Base-by-base conservation (phyloP, 441 rosid genomes). In the Croton setiger region DNA sequence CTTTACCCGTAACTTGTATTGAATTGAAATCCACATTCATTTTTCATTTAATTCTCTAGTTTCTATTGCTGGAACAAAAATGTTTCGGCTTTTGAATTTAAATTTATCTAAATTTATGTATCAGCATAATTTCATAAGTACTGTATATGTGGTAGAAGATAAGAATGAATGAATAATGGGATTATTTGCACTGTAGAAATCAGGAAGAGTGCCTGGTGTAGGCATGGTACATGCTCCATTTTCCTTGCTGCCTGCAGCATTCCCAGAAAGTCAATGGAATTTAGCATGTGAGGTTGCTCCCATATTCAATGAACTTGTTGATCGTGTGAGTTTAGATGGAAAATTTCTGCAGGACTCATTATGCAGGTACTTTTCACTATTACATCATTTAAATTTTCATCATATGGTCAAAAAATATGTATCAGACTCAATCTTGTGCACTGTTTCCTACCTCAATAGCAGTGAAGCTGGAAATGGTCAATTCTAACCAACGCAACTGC, bases 321-420 rank as follows among this genome's bases (percentile, higher is more conserved):
- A 96, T 84, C 96, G 96, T 66, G 96, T 96, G 63, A 96, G 97
- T 75, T 87, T 93, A 79, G 99, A 96, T 76, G 93, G 88, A 43
- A 78, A 85, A 17, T 93, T 93, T 76, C 79, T 96, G 37, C 99
- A 92, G 73, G 90, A 89, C 0, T 81, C 96, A 59, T 80, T 92
- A 71, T 86, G 96, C 71, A 87, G 98, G 99, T 92, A 81, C 11
- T 56, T 51, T 58, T 21, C 23, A 14, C 20, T 53, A 20, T 53
- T 0, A 21, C 10, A 2, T 53, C 11, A 9, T 43, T 47, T 20
- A 11, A 10, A 68, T 15, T 17, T 31, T n/a, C 5, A 36, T 2
- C 20, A 6, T 27, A 11, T 45, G 12, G 18, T 21, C 49, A 1
- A 43, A 21, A 48, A 20, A 23, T 5, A 3, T 33, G 51, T 23